Base-by-base conservation (phyloP, 2,329 filamentous ascomycete genomes). In the Penicillium sp. region DNA sequence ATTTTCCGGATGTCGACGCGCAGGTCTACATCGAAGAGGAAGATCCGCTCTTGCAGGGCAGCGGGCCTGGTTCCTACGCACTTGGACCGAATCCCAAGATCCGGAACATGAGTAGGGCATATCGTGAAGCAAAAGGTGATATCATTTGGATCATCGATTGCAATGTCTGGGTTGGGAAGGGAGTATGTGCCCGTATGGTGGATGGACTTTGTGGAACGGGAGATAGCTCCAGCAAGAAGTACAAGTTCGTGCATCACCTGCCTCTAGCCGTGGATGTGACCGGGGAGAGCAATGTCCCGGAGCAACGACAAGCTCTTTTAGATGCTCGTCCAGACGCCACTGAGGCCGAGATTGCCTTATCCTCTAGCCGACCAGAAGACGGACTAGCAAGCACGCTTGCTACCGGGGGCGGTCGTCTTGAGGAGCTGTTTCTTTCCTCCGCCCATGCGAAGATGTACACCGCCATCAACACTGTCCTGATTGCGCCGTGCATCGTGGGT, bases 31-130 rank as follows among this genome's bases (percentile, higher is more conserved):
- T 97, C 41, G 93, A 97, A 75, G 84, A 89, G 43, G 88, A 96
- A 53, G 91, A 96, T 68, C 84, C 88, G 0, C 71, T 84, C 24
- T 76, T 96, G 7, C 81, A 84, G 46, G 81, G 80, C 24, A 64
- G 77, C 26, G 71, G 74, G 9, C 80, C 79, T 46, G 73, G 79
- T 40, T 64, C 74, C 43, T 73, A 81, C 56, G 80, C 84, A 50
- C 80, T 97, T 50, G 95, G 95, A 0, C 94, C 94, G 1, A 99
- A 99, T 66, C 94, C 94, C n/a, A 99, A 99, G 78, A 95, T 99
- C 62, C 82, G 94, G 44, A 99, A 99, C 70, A 90, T 97, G 80
- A 97, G 92, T 69, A 84, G 91, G 36, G 92, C 91, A 2, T 99
- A 97, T 68, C 80, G 91, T 23, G 92, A 97, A 67, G 90, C 91